phyloP scores from a whole-genome alignment of 2,329 filamentous ascomycete genomes.

The Pseudogymnoascus sp. region DNA sequence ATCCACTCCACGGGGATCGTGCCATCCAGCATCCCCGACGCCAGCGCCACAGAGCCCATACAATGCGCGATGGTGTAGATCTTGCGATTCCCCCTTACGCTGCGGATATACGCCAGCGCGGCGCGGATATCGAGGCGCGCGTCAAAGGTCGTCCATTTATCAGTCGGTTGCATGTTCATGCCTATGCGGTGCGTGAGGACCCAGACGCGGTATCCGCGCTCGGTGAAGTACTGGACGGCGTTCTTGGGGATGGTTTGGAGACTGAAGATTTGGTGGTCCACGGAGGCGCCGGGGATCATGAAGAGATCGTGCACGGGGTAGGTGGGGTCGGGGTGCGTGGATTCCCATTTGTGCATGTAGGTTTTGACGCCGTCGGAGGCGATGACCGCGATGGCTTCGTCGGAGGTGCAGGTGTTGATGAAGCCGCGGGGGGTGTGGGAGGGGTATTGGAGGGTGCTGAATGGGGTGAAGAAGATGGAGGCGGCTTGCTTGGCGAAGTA shows the following conservation, averaged over 20 bases:
- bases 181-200: conserved; percentile 51
- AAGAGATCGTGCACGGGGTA: conserved; percentile 42
- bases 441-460: conserved; percentile 49
- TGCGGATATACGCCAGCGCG: conserved; percentile 44
- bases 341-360: conserved; percentile 49
- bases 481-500: conserved; percentile 49
- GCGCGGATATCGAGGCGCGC: conserved; percentile 51
- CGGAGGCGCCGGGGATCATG: conserved; percentile 53
- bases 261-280: conserved; percentile 55
- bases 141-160: conserved; percentile 51
- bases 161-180: conserved; percentile 39
- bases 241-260: conserved; percentile 56
- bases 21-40: conserved; percentile 52
- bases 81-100: conserved; percentile 27
- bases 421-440: conserved; percentile 39
- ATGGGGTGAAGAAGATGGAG: conserved; percentile 44
- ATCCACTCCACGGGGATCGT: conserved; percentile 50
- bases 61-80: conserved; percentile 55
- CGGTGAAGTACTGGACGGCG: conserved; percentile 53
- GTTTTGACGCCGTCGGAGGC: conserved; percentile 46
- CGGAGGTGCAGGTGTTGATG: conserved; percentile 42
- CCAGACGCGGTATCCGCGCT: conserved; percentile 52
- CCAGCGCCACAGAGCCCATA: conserved; percentile 52
- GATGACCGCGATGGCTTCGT: conserved; percentile 33
- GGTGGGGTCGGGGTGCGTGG: conserved; percentile 28